Evolutionary conservation across 2,329 filamentous ascomycete species (phyloP).

Genomic region (Fusarium newnesense): DNA sequence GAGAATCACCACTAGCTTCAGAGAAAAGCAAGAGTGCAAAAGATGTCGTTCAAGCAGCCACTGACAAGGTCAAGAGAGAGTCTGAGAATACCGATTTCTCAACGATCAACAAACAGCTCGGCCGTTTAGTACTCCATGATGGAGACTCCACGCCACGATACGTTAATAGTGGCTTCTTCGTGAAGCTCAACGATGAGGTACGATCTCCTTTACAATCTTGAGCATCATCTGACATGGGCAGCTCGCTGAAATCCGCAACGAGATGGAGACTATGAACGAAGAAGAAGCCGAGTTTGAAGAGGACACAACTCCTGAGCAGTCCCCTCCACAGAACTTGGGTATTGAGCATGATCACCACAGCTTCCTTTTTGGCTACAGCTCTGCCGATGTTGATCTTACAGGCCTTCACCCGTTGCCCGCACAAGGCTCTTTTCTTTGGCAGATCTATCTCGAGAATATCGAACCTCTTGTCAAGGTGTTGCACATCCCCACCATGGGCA

Average conservation of each 20-base stretch:
- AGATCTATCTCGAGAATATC: constrained; percentile 35
- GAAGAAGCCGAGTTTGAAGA: constrained; percentile 18
- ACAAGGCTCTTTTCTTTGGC: constrained; percentile 28
- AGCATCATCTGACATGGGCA: neutral
- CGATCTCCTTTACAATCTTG: no score
- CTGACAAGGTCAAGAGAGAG: constrained; percentile 29
- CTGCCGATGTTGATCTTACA: constrained; percentile 21
- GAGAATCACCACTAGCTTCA: neutral
- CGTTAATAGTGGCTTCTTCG: constrained; percentile 80
- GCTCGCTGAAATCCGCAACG: constrained; percentile 32
- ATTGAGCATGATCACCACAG: constrained; percentile 25
- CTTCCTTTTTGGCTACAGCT: constrained; percentile 34
- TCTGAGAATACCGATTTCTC: constrained; percentile 57
- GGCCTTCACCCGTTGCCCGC: constrained; percentile 30
- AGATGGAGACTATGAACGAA: constrained; percentile 30
- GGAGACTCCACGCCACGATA: constrained; percentile 75
- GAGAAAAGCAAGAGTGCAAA: neutral
- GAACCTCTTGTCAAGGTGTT: constrained; percentile 34
- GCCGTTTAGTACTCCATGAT: constrained; percentile 76
- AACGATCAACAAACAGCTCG: constrained; percentile 44
- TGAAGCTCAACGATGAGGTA: constrained; percentile 78
- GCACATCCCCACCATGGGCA: constrained; percentile 34
- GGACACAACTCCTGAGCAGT: constrained; percentile 32
- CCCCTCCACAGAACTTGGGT: constrained; percentile 16
- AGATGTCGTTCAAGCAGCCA: constrained; percentile 24